A percentile compares a stretch with the other conserved stretches of the same genome.
Evolutionary conservation across 108 stramenopile species (phyloP).

Genomic region (Cyclostephanos tholiformis): DNA sequence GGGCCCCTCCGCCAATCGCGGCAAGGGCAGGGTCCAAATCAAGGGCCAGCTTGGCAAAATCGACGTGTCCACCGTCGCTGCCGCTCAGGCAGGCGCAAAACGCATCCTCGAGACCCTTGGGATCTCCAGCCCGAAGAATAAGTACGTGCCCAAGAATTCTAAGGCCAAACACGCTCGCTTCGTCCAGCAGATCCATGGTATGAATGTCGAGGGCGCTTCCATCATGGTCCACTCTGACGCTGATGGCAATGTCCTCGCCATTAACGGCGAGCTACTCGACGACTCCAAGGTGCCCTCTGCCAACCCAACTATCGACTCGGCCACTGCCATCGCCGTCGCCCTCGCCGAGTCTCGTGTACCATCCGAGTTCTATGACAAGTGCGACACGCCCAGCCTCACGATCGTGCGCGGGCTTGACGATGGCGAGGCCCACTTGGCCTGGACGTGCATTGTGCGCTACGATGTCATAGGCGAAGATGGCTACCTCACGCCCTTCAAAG

Average conservation of each 20-base stretch:
- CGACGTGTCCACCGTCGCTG: not conserved
- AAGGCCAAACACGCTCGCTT: not conserved
- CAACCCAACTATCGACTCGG: constrained; percentile 8
- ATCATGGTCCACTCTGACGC: not conserved
- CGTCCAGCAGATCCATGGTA: constrained; percentile 2
- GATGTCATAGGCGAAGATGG: not conserved
- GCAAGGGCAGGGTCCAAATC: not conserved
- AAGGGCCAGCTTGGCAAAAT: not conserved
- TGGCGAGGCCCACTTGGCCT: constrained; percentile 13
- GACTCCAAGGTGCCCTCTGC: not conserved
- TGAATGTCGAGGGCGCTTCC: constrained; percentile 9
- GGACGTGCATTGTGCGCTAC: constrained; percentile 6
- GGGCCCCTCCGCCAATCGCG: not conserved
- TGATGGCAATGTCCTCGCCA: not conserved
- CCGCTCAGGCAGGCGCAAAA: not conserved
- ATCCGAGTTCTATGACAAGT: not conserved
- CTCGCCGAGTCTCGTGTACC: not conserved
- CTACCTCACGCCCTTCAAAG: not conserved
- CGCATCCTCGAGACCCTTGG: not conserved
- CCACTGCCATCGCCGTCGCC: not conserved
- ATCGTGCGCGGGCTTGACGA: constrained; percentile 1
- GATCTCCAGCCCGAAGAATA: not conserved
- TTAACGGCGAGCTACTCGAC: constrained; percentile 4
- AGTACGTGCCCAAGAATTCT: constrained; percentile 3
- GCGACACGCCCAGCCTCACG: not conserved